Percentiles rank a stretch among this genome's conserved stretches.
These are phyloP conservation scores for Penicillium antarcticum DNA, from an alignment of 495 filamentous ascomycete genomes.

Conservation along the genomic window DNA sequence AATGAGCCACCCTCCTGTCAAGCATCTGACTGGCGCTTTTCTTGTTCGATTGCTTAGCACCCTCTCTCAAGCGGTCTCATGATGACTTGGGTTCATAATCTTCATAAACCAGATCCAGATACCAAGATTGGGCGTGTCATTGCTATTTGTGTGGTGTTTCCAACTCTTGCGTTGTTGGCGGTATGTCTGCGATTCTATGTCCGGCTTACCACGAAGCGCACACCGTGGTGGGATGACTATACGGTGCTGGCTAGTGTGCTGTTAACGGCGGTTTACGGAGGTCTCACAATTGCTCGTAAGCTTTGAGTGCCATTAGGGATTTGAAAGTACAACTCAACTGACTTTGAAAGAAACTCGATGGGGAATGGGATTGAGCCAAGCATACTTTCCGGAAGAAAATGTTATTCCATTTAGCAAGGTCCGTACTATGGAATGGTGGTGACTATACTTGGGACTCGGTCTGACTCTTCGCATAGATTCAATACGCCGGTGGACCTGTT, in stretches of 20 bases:
- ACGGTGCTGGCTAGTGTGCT: slow-evolving; percentile 19
- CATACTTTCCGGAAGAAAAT: slow-evolving; percentile 22
- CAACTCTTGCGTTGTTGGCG: slow-evolving; percentile 18
- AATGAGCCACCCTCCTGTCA: too few relatives aligned
- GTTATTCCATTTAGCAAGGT: slow-evolving; percentile 27
- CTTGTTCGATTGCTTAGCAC: too few relatives aligned
- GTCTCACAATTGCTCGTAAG: slow-evolving; percentile 25
- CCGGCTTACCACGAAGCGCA: slow-evolving; percentile 14
- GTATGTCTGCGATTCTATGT: slow-evolving; percentile 24
- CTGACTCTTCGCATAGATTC: slow-evolving; percentile 18
- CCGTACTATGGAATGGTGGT: background rate
- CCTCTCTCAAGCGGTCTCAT: background rate
- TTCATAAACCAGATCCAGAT: slow-evolving; percentile 18
- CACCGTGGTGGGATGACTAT: slow-evolving; percentile 28
- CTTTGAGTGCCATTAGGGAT: background rate
- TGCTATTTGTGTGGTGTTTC: slow-evolving; percentile 15
- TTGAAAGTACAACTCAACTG: background rate
- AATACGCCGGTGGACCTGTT: slow-evolving; percentile 29
- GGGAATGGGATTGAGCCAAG: slow-evolving; percentile 20
- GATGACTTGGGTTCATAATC: slow-evolving; percentile 34
- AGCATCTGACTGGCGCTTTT: too few relatives aligned
- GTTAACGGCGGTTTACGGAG: slow-evolving; percentile 17
- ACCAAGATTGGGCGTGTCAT: slow-evolving; percentile 19
- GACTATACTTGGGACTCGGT: background rate
- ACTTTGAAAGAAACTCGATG: slow-evolving; percentile 25